Evolutionary conservation across 495 filamentous ascomycete species (phyloP), one percentile per base, ranked within the genome.

Genomic region (Penicillium malachiteum): DNA sequence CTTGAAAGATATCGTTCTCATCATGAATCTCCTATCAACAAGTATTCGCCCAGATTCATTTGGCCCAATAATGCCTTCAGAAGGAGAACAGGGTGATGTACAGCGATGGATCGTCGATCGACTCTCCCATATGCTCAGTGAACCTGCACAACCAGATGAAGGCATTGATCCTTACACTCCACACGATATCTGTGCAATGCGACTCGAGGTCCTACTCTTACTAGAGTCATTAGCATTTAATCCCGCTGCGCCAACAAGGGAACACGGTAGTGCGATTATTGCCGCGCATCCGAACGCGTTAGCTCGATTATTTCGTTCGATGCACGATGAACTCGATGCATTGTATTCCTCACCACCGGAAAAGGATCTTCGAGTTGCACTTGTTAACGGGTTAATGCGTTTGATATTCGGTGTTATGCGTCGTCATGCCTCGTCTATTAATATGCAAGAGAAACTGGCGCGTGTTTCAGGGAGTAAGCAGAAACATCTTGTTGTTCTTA

Each of bases 401-500:
- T 60, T 90, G 9, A 69, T 90, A 13, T 81, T 82, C 62, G 75
- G 81, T 26, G 77, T 90, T 32, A 71, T 81, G 42, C 78, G 69
- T 13, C 74, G 72, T 12, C 77, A 83, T 53, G 65, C 71, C 1
- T 63, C 76, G 7, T 67, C 68, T 26, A 71, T 83, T 41, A 79
- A 84, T 57, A 72, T 88, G 56, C 74, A 78, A 40, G 67, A 74
- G 34, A 87, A 86, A 59, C 74, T 91, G 12, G 66, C 70, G 1
- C 77, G 71, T 10, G 71, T 87, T 2, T 71, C 72, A 1, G 84
- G 84, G n/a, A 81, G 81, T 12, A 77, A 77, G 50, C 85, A 89
- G 57, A 88, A 88, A 55, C 82, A 85, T 54, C 69, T 87, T 1
- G 81, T 88, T 8, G 77, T 81, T 11, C 70, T 91, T 54, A 87